phyloP scores from a whole-genome alignment of 192 early-diverging fungal genomes.

The Coemansia guatemalensis region DNA sequence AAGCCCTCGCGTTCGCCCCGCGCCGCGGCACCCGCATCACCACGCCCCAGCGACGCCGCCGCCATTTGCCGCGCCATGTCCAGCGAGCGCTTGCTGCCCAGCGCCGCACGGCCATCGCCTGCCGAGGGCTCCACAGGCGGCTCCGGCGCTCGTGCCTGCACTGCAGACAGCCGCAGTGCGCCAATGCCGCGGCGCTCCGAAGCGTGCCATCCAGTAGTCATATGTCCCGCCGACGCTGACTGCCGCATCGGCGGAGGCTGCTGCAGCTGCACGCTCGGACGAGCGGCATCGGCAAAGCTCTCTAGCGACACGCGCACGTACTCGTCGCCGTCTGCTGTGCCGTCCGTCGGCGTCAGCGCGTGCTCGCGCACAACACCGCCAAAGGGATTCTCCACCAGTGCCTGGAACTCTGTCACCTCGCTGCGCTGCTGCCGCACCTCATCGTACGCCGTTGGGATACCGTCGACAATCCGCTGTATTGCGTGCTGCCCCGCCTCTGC shows the following conservation, averaged over 20 bases:
- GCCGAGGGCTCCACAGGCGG: slow-evolving; percentile 10
- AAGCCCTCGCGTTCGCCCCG: slow-evolving; percentile 45
- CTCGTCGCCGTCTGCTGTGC: slow-evolving; percentile 19
- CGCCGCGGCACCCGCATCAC: not conserved
- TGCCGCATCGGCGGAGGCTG: slow-evolving; percentile 16
- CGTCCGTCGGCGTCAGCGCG: slow-evolving; percentile 26
- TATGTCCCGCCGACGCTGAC: slow-evolving; percentile 13
- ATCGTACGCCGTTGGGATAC: slow-evolving; percentile 20
- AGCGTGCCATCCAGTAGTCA: slow-evolving; percentile 6
- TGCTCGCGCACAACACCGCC: slow-evolving; percentile 44
- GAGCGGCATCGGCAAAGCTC: slow-evolving; percentile 3
- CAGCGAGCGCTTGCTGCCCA: slow-evolving; percentile 11
- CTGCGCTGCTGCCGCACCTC: slow-evolving; percentile 36
- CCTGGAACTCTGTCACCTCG: slow-evolving; percentile 51
- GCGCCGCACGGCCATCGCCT: not conserved
- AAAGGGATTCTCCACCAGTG: slow-evolving; percentile 34
- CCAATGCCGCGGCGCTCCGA: slow-evolving; percentile 10
- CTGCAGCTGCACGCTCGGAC: slow-evolving; percentile 5
- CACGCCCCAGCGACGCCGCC: slow-evolving; percentile 12
- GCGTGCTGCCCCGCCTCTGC: not conserved
- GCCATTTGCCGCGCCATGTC: slow-evolving; percentile 17
- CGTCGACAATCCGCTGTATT: slow-evolving; percentile 28
- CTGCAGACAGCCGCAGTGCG: slow-evolving; percentile 33
- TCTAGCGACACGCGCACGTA: slow-evolving; percentile 48
- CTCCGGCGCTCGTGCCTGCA: slow-evolving; percentile 18